Percentiles rank a stretch among this genome's conserved stretches.
Evolutionary conservation across 495 filamentous ascomycete genomes (phyloP).

Genomic region (Pyrenula massariospora): DNA sequence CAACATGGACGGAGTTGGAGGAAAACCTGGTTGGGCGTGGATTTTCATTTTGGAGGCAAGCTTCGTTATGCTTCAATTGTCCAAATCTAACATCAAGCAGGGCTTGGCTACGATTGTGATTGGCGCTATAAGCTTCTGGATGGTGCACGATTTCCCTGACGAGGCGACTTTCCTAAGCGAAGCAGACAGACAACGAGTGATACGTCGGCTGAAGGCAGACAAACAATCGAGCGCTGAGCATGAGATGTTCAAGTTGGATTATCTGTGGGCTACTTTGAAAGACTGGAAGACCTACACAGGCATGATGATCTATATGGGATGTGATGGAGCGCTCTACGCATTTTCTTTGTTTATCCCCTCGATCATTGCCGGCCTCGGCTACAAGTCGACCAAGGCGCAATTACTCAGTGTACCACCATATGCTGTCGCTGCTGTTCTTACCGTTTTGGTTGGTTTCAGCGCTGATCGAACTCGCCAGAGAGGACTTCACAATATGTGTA

Average conservation of each 20-base stretch:
- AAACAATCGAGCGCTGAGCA: conserved; percentile 68
- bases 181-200: conserved; percentile 60
- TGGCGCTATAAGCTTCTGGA: conserved; percentile 65
- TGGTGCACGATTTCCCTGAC: conserved; percentile 85
- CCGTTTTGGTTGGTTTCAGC: conserved; percentile 61
- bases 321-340: conserved; percentile 62
- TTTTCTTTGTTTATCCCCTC: conserved; percentile 85
- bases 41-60: conserved; percentile 46
- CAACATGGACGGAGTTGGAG: conserved; percentile 59
- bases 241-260: conserved; percentile 65
- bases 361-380: conserved; percentile 67
- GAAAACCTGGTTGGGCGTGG: conserved; percentile 67
- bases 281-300: conserved; percentile 85
- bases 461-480: conserved; percentile 70
- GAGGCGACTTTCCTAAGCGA: conserved; percentile 65
- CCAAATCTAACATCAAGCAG: conserved; percentile 31
- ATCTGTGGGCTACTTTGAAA: conserved; percentile 62
- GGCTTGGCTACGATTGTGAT: conserved; percentile 66
- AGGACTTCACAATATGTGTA: conserved; percentile 69
- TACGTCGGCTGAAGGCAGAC: conserved; percentile 61
- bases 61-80: conserved; percentile 15
- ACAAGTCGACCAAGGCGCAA: conserved; percentile 57
- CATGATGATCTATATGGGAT: conserved; percentile 71
- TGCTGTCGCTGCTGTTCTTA: conserved; percentile 67
- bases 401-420: conserved; percentile 84